Base-by-base conservation (phyloP, 2,329 filamentous ascomycete genomes). In the Hansfordia pulvinata region DNA sequence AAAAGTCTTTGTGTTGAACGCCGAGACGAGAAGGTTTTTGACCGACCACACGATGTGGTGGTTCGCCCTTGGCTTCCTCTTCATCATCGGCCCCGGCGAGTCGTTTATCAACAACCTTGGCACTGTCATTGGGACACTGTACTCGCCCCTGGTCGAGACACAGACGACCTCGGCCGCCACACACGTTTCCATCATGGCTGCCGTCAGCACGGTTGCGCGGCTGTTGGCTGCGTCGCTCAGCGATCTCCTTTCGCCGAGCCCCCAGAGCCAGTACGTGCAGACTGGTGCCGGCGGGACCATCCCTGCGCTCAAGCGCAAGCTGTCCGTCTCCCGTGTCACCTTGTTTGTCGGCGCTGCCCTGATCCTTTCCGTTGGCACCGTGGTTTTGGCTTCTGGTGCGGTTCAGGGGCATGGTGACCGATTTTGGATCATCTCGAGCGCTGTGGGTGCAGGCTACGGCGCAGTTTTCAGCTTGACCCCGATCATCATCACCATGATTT, bases 21-120 rank as follows among this genome's bases (percentile, higher is more conserved):
- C 82, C 23, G 88, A 94, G 49, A 96, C 90, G 0, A 65, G 75
- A 9, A 64, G 74, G 4, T 98, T 96, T 50, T 63, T 98, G 8
- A 65, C 70, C 14, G 90, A 98, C 40, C 75, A 69, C 33, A 94
- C 85, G 9, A 96, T 96, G 88, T 98, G 88, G 88, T 81, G 76
- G 47, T 77, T 98, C 38, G 84, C 88, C 0, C 59, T 76, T 1
- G 86, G 85, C 12, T 96, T 98, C 54, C 83, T 96, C 52, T 68
- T 96, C 35, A 82, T 93, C 40, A 82, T 86, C 28, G 90, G 90
- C 0, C 88, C 90, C 0, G 88, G 86, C n/a, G 90, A 98, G 54
- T 82, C 88, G 8, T 98, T 94, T 50, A 85, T 96, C 55, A 98
- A 96, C 56, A 98, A 96, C 42, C 61, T 98, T 8, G 90, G 90